Evolutionary conservation across 345 rosid species (phyloP), one percentile per base, ranked within the genome.

Genomic region (Arabidopsis suecica): DNA sequence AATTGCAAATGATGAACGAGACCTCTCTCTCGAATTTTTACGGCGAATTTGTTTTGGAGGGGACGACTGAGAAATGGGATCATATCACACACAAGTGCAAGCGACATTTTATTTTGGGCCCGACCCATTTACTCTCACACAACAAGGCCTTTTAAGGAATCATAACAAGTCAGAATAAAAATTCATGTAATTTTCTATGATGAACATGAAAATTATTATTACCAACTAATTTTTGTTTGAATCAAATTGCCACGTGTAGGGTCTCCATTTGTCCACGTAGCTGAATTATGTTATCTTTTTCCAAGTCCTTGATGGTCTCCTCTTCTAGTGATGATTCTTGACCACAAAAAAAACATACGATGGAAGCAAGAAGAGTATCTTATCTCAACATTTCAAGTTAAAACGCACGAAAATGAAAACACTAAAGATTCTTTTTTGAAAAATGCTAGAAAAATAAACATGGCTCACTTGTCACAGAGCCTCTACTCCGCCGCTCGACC

Each of bases 401-500:
- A 54, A 25, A 38, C 12, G 61, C 42, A 64, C 38, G 34, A 58
- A 65, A 34, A 37, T 34, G 66, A 41, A 57, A 34, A 34, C 13
- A 40, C 1, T 33, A 54, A 18, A 22, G 22, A 28, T 57, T 23
- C 41, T 64, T 36, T 1, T 44, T 11, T 10, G 22, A 8, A 56
- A 65, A 61, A 73, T 78, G 81, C 38, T 67, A 23, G 30, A 42
- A 61, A 51, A 73, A 57, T 65, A 73, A 45, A 54, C 22, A 79
- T 82, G 85, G 79, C 80, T 80, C 74, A 73, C 60, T 73, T 77
- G 53, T 47, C 61, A 62, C 78, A 74, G 25, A 71, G 79, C 49
- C 61, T 69, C 83, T 77, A 65, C 72, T 69, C 70, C 56, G 55
- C 70, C 36, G 41, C 71, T 36, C 61, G 72, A 23, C 75, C 57